These are phyloP conservation scores for Teratosphaeriaceae sp. DNA, from an alignment of 2,329 filamentous ascomycete genomes.

Conservation along the genomic window DNA sequence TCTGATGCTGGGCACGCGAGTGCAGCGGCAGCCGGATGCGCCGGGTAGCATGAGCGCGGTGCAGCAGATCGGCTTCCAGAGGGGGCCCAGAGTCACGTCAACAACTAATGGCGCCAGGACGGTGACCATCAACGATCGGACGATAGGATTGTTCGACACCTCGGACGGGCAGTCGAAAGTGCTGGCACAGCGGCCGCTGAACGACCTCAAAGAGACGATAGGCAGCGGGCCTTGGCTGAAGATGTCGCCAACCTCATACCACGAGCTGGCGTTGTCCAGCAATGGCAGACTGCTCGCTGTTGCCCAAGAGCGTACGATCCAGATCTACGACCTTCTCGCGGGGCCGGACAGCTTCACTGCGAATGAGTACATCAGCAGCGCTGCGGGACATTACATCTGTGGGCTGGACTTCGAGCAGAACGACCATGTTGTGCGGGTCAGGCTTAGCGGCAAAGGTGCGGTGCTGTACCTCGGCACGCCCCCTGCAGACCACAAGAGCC, in stretches of 20 bases:
- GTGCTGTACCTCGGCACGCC: constrained; percentile 31
- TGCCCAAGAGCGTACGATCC: constrained; percentile 28
- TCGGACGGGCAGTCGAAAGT: constrained; percentile 13
- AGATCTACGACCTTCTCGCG: constrained; percentile 28
- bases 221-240: constrained; percentile 28
- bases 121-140: constrained; percentile 24
- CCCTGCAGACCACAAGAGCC: constrained; percentile 1
- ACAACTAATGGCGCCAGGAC: constrained; percentile 19
- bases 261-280: constrained; percentile 26
- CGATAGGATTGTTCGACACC: constrained; percentile 25
- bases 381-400: constrained; percentile 29
- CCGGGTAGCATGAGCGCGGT: constrained; percentile 13
- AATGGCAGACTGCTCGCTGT: constrained; percentile 27
- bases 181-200: constrained; percentile 21
- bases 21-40: constrained; percentile 15
- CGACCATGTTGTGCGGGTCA: constrained; percentile 26
- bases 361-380: constrained; percentile 25
- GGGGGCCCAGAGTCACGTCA: constrained; percentile 16
- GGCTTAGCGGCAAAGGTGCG: constrained; percentile 27
- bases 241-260: constrained; percentile 21
- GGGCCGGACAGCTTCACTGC: constrained; percentile 25
- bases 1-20: constrained; percentile 25
- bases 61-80: constrained; percentile 13
- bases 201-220: constrained; percentile 28
- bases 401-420: constrained; percentile 29